A percentile compares a stretch with the other conserved stretches of the same genome.
phyloP scores from a whole-genome alignment of 768 basidiomycete genomes.

The Exidia glandulosa region DNA sequence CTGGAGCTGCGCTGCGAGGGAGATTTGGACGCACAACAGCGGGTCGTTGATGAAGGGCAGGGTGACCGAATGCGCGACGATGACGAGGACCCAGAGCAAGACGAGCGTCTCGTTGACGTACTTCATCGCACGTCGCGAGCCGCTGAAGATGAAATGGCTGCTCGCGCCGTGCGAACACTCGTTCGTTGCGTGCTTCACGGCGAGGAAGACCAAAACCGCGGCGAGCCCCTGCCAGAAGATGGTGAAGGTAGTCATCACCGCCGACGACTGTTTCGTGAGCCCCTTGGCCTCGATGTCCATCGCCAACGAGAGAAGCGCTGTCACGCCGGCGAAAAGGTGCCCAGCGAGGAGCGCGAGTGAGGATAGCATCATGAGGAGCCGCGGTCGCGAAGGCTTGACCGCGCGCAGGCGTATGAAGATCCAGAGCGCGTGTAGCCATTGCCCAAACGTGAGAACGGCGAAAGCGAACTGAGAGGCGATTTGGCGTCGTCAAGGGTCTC shows the following conservation, averaged over 20 bases:
- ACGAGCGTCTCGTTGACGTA: background rate
- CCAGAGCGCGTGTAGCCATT: background rate
- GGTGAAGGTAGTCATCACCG: background rate
- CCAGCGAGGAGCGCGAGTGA: background rate
- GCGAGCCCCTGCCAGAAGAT: background rate
- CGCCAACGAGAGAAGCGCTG: background rate
- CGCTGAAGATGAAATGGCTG: background rate
- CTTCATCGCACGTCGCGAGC: background rate
- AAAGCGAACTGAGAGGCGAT: background rate
- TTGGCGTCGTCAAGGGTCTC: background rate
- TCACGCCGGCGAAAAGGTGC: background rate
- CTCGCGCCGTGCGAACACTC: background rate
- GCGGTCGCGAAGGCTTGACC: background rate
- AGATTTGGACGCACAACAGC: background rate
- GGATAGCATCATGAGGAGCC: background rate
- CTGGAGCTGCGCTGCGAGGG: background rate
- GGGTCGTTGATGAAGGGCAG: background rate
- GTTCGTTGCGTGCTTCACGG: background rate
- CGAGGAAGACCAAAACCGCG: background rate
- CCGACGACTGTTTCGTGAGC: background rate
- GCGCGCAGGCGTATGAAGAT: background rate
- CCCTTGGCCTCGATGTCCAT: background rate
- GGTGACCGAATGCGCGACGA: background rate
- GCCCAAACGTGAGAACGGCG: background rate
- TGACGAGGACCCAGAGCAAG: background rate